phyloP scores from a whole-genome alignment of 192 early-diverging fungal genomes.

The Linnemannia exigua region DNA sequence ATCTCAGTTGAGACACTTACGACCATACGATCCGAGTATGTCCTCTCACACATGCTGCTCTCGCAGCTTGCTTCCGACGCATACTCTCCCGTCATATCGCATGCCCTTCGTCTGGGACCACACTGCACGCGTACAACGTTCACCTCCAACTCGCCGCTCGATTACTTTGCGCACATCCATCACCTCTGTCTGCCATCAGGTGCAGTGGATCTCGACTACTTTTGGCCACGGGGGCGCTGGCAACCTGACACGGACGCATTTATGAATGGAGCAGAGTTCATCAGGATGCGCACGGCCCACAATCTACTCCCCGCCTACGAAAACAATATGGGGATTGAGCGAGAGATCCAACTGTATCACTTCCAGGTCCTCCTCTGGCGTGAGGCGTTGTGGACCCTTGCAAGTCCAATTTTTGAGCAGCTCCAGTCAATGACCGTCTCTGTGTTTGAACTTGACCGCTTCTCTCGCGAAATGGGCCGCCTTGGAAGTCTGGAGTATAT shows the following conservation, averaged over 20 bases:
- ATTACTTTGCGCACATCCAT: background rate
- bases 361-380: background rate
- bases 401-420: background rate
- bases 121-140: no score
- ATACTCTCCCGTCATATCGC: background rate
- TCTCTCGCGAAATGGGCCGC: background rate
- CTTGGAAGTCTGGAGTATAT: background rate
- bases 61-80: background rate
- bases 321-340: background rate
- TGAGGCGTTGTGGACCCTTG: background rate
- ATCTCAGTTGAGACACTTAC: background rate
- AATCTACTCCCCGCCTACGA: background rate
- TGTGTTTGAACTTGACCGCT: background rate
- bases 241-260: background rate
- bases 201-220: background rate
- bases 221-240: background rate
- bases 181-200: background rate
- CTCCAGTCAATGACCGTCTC: background rate
- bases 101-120: background rate
- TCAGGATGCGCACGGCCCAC: background rate
- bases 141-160: background rate
- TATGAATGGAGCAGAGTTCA: background rate
- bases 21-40: background rate
- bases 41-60: background rate
- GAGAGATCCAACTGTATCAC: background rate